Evolutionary conservation across 208 protist genomes (phyloP).

Genomic region (Acanthamoeba divionensis): DNA sequence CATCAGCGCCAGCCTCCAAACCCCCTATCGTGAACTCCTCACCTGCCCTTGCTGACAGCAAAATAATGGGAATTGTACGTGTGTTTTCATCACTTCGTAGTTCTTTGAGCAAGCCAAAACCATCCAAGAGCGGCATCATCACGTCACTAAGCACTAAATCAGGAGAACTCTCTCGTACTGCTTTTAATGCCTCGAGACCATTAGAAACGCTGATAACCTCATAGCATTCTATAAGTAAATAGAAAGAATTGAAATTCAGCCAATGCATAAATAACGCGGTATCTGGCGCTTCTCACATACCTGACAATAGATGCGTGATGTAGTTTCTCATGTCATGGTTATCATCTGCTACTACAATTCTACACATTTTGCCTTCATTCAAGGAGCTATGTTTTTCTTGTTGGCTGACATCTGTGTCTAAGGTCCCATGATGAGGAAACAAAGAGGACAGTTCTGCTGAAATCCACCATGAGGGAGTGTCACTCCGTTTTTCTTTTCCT

Average conservation of each 20-base stretch:
- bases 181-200: no score
- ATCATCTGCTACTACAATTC: neutral
- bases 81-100: neutral
- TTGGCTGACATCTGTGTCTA: neutral
- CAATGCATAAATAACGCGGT: no score
- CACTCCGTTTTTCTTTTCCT: neutral
- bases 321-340: neutral
- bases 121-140: slow-evolving; percentile 60
- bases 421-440: neutral
- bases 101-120: slow-evolving; percentile 24
- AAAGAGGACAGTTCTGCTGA: neutral
- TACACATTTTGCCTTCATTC: no score
- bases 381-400: neutral
- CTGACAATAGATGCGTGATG: neutral
- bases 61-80: slow-evolving; percentile 37
- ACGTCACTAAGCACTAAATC: slow-evolving; percentile 54
- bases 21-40: slow-evolving; percentile 51
- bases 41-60: slow-evolving; percentile 57
- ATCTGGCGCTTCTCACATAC: no score
- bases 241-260: no score
- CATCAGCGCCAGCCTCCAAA: slow-evolving; percentile 43
- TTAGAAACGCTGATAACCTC: no score
- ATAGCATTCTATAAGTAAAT: no score
- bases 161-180: no score
- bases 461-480: neutral